Base-by-base conservation (phyloP, 108 stramenopile species). In the Cyclotella choctawhatcheeana region DNA sequence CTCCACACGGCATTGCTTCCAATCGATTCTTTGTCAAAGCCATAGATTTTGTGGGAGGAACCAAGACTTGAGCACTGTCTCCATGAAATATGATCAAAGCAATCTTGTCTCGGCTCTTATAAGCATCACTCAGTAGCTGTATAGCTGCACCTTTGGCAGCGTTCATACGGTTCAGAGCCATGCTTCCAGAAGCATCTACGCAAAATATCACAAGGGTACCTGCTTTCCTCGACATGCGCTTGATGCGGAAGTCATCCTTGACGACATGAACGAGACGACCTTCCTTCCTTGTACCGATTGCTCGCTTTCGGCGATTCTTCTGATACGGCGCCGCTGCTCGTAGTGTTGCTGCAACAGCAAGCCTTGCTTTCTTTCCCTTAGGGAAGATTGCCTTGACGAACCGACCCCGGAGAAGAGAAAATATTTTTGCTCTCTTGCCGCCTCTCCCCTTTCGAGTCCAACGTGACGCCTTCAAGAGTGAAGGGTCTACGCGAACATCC, bases 121-220 rank as follows among this genome's bases (percentile, higher is more conserved):
- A 98, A 21, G 97, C 97, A 71, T 97, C 97, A 20, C 93, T 93
- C 44, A 98, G 82, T 22, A 98, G 85, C 82, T 86, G 89, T 80
- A 97, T 91, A 43, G 97, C 97, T 14, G 97, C 97, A 54, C 97
- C 97, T 93, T 98, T 98, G 25, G 97, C 97, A 29, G 97, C 97
- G 80, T 98, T 96, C 97, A 98, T 98, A 53, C 97, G 85, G 86
- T 98, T 98, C 59, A 98, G 78, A 10, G 97, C 97, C 97, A 98
- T 98, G 50, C 93, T 94, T 27, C 97, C 97, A 22, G 95, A 96
- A 16, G 97, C 96, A 77, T 98, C 97, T 13, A 95, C 94, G 27
- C 95, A 86, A 73, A 98, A 98, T 71, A 98, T 97, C 62, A 98
- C 95, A 22, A 98, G 86, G 3, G 96, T 95, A 16, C 97, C 97